These are phyloP conservation scores for Russula earlei DNA, from an alignment of 768 basidiomycete species.

Conservation along the genomic window DNA sequence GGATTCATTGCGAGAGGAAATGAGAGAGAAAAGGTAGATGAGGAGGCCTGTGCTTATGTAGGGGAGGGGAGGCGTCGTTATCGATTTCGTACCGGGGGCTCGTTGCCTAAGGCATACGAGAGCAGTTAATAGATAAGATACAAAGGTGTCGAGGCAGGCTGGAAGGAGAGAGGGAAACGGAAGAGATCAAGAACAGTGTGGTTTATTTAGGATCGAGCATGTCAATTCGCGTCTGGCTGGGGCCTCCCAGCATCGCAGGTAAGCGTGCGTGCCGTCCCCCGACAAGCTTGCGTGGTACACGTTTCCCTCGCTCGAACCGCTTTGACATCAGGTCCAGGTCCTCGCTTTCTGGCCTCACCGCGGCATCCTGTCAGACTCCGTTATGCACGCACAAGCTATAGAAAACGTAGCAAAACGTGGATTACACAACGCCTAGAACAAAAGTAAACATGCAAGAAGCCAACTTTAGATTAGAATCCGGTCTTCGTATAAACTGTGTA, in stretches of 20 bases:
- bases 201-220: neutral
- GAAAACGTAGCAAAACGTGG: neutral
- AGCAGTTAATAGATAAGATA: slow-evolving; percentile 7
- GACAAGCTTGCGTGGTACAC: no score
- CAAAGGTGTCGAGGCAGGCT: neutral
- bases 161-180: slow-evolving; percentile 3
- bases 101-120: slow-evolving; percentile 28
- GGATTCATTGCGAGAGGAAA: neutral
- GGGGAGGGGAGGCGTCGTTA: slow-evolving; percentile 42
- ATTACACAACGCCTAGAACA: slow-evolving; percentile 4
- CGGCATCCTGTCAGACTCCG: neutral
- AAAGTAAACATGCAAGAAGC: slow-evolving; percentile 1
- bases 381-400: neutral
- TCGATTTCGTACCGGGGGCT: slow-evolving; percentile 37
- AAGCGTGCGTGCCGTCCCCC: no score
- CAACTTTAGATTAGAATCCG: slow-evolving; percentile 8
- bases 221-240: neutral
- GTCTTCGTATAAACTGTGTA: neutral
- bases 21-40: neutral
- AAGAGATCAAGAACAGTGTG: neutral
- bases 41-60: slow-evolving; percentile 29
- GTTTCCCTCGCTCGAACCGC: no score
- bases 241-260: neutral
- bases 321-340: neutral
- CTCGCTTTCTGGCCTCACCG: neutral